phyloP scores from a whole-genome alignment of 2,329 filamentous ascomycete species.

The Ophiostoma populinum region DNA sequence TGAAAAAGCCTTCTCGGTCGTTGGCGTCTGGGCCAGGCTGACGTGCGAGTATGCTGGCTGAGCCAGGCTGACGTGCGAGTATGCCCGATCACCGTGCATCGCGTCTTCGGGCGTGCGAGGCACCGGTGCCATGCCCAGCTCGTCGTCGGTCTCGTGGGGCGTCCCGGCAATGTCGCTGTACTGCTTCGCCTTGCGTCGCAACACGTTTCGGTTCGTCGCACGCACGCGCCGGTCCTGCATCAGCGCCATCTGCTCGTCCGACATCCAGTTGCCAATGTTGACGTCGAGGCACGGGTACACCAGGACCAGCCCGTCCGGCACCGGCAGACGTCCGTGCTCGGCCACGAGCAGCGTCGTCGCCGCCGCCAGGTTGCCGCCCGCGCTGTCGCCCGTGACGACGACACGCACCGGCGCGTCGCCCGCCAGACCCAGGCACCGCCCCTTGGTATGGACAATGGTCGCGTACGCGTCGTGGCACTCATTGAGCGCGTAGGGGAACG shows the following conservation, averaged over 20 bases:
- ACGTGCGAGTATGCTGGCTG: conserved; percentile 10
- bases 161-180: conserved; percentile 74
- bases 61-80: conserved; percentile 6
- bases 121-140: conserved; percentile 25
- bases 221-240: conserved; percentile 70
- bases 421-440: conserved; percentile 58
- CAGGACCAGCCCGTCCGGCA: conserved; percentile 65
- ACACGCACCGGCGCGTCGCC: conserved; percentile 48
- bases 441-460: conserved; percentile 52
- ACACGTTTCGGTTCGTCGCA: conserved; percentile 59
- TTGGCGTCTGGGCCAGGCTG: conserved; percentile 6
- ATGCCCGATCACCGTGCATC: no score
- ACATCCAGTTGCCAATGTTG: conserved; percentile 99
- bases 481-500: conserved; percentile 71
- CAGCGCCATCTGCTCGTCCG: conserved; percentile 88
- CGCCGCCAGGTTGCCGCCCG: conserved; percentile 65
- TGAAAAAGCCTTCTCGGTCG: not conserved
- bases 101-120: no score
- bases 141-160: conserved; percentile 64
- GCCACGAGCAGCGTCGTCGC: conserved; percentile 79
- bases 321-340: conserved; percentile 30
- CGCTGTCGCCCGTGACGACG: conserved; percentile 63
- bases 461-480: conserved; percentile 79
- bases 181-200: conserved; percentile 74
- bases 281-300: conserved; percentile 87